Evolutionary conservation across 352 stramenopile genomes (phyloP).

Genomic region (Phytopythium ostracodes): DNA sequence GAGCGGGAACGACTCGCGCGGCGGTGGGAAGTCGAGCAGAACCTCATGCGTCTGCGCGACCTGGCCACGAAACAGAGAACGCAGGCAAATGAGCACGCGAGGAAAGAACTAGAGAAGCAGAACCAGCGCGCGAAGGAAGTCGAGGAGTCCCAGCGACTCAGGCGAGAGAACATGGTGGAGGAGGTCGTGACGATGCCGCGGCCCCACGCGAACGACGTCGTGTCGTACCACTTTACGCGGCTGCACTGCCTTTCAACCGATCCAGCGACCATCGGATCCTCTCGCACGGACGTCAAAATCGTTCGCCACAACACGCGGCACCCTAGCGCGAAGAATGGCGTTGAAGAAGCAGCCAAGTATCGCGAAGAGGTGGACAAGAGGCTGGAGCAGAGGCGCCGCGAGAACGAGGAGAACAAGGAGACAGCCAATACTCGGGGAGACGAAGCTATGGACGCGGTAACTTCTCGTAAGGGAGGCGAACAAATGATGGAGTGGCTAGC

Average conservation of each 20-base stretch:
- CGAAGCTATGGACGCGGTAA: slow-evolving; percentile 25
- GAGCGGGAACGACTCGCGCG: slow-evolving; percentile 19
- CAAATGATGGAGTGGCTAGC: slow-evolving; percentile 52
- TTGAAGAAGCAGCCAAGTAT: slow-evolving; percentile 38
- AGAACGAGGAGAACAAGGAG: slow-evolving; percentile 31
- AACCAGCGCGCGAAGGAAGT: slow-evolving; percentile 18
- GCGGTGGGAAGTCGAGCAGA: slow-evolving; percentile 35
- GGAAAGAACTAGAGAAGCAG: slow-evolving; percentile 30
- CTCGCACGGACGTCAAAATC: slow-evolving; percentile 31
- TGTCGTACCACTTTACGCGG: slow-evolving; percentile 50
- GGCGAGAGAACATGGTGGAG: slow-evolving; percentile 19
- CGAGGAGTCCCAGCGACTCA: slow-evolving; percentile 24
- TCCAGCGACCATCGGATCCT: neutral
- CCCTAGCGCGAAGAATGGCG: slow-evolving; percentile 23
- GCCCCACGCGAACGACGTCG: slow-evolving; percentile 33
- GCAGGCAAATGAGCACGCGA: slow-evolving; percentile 34
- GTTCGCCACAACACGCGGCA: slow-evolving; percentile 49
- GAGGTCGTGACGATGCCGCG: slow-evolving; percentile 42
- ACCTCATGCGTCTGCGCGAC: slow-evolving; percentile 38
- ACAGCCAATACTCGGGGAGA: slow-evolving; percentile 33
- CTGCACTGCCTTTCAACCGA: slow-evolving; percentile 30
- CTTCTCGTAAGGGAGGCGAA: slow-evolving; percentile 30
- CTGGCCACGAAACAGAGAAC: slow-evolving; percentile 35
- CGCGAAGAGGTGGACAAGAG: slow-evolving; percentile 34
- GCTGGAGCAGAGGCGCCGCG: slow-evolving; percentile 26